Base-by-base conservation (phyloP, 805 yeast genomes). In the Spathaspora passalidarum region DNA sequence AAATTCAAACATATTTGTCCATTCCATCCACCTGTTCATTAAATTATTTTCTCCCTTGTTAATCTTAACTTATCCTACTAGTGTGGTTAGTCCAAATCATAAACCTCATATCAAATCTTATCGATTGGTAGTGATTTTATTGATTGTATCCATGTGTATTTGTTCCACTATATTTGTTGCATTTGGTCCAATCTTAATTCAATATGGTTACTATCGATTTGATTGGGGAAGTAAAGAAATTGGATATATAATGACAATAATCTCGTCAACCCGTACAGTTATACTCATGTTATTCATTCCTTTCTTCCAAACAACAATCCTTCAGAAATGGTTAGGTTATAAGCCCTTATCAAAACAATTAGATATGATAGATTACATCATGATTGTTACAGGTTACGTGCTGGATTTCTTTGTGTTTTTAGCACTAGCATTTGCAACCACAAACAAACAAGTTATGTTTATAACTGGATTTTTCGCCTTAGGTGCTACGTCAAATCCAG, bases 251-350 rank as follows among this genome's bases (percentile, higher is more conserved):
- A 59, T 84, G 46, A 76, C 85, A 1, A 46, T 74, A 0, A 45
- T 72, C 5, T 43, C 58, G 2, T 44, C 76, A 2, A 56, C 76
- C 1, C 68, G 77, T 48, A 75, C 86, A 0, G 25, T 72, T 0
- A 69, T 73, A 0, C 56, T 85, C 32, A 65, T 80, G 16, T 36
- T 76, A 0, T 40, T 80, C 9, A 67, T 81, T 9, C 89, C 90
- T 1, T 52, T 73, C 44, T 35, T 69, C 20, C 55, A 51, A 69
- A 42, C 62, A 67, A 35, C 62, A 52, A 19, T 62, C 41, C 37
- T 69, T 69, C 56, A 65, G 56, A 45, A 54, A 39, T 17, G 39
- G 13, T 51, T 57, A n/a, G 49, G 50, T 1, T 66, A 72, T 47
- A 53, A 53, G 4, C 58, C 67, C 2, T 56, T 68, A 35, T 50